phyloP scores from a whole-genome alignment of 768 basidiomycete genomes.

The Calocera viscosa region DNA sequence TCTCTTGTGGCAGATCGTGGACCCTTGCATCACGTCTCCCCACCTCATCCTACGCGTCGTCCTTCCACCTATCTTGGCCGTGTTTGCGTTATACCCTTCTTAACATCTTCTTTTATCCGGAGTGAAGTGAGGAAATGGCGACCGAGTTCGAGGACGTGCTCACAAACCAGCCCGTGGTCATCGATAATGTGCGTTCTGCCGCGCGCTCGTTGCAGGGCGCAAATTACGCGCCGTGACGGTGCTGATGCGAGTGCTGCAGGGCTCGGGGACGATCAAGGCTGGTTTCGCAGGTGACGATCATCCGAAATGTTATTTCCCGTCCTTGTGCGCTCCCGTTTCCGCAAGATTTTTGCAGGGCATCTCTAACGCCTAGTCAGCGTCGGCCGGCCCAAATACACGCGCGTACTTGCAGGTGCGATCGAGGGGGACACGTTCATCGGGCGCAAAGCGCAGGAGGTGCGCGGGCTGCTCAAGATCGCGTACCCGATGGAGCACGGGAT shows the following conservation, averaged over 20 bases:
- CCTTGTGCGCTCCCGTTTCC: conserved; percentile 55
- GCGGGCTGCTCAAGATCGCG: conserved; percentile 92
- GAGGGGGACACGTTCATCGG: conserved; percentile 97
- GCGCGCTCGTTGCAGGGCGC: no score
- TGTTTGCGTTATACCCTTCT: not conserved
- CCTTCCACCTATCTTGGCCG: not conserved
- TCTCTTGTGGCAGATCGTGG: not conserved
- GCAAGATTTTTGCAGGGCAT: not conserved
- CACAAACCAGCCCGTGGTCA: conserved; percentile 97
- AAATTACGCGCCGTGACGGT: no score
- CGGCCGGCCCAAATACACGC: conserved; percentile 91
- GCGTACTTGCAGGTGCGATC: conserved; percentile 94
- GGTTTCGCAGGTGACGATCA: conserved; percentile 98
- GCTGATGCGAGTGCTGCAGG: conserved; percentile 37
- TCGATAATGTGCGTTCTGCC: conserved; percentile 71
- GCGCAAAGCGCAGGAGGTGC: conserved; percentile 83
- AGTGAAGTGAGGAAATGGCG: no score
- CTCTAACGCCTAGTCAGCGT: conserved; percentile 42
- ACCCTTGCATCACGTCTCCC: not conserved
- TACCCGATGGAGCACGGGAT: conserved; percentile 99
- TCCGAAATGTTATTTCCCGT: conserved; percentile 98
- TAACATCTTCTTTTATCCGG: not conserved
- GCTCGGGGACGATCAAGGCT: conserved; percentile 96
- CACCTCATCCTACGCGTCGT: not conserved
- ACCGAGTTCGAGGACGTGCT: conserved; percentile 85